Conservation (phyloP, 2,329 filamentous ascomycete genomes). For the Lasiodiplodia theobromae region DNA sequence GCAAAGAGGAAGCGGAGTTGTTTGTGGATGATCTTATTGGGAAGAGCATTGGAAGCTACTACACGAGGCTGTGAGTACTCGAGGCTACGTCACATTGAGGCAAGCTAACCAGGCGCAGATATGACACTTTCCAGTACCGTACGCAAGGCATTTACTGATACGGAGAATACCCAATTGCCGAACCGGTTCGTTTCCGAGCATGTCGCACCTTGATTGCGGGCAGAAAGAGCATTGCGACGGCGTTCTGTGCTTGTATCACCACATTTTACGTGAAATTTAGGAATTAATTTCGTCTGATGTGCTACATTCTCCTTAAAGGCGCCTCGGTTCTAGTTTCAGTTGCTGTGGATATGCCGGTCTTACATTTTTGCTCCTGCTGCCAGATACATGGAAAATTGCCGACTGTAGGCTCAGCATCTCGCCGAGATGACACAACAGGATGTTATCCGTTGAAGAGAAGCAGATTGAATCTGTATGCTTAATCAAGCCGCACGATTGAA, state of each 20-base stretch:
- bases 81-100: background rate
- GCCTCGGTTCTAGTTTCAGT: background rate
- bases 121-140: constrained; percentile 86
- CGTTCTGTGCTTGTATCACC: constrained; percentile 20
- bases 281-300: background rate
- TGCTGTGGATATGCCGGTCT: background rate
- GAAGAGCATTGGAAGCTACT: constrained; percentile 86
- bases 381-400: background rate
- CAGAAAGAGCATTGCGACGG: constrained; percentile 25
- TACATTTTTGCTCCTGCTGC: background rate
- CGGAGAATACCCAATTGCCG: constrained; percentile 24
- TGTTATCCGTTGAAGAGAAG: background rate
- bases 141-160: constrained; percentile 83
- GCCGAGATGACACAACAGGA: background rate
- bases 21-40: constrained; percentile 83
- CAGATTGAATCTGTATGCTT: background rate
- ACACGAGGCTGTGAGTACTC: constrained; percentile 75
- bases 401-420: background rate
- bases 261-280: constrained; percentile 12
- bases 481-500: background rate
- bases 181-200: constrained; percentile 12
- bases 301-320: background rate
- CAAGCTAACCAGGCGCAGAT: constrained; percentile 56
- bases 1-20: constrained; percentile 79
- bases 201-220: constrained; percentile 11